A percentile compares a stretch with the other conserved stretches of the same genome.
These are phyloP conservation scores for Potentilla sterilis DNA, from an alignment of 306 rosid species.

Conservation along the genomic window DNA sequence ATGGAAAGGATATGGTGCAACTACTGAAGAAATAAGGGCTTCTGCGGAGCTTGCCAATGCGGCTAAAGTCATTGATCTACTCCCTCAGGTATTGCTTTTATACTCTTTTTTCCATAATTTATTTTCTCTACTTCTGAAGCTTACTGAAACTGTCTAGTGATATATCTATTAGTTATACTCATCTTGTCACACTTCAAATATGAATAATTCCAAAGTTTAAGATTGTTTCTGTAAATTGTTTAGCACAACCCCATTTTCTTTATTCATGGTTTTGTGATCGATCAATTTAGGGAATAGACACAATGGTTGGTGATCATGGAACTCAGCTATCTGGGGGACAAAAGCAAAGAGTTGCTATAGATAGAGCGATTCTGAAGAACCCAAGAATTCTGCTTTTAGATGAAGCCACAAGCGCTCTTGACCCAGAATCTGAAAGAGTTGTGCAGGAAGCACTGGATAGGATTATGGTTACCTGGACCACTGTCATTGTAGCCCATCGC, in stretches of 20 bases:
- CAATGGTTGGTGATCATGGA: constrained; percentile 77
- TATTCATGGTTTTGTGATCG: not conserved
- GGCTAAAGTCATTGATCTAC: constrained; percentile 59
- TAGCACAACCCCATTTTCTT: not conserved
- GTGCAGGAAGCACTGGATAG: constrained; percentile 53
- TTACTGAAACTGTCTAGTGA: no score
- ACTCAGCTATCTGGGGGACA: constrained; percentile 71
- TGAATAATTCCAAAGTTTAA: not conserved
- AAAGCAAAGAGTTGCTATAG: constrained; percentile 56
- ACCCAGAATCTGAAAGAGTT: constrained; percentile 46
- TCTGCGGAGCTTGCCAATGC: constrained; percentile 83
- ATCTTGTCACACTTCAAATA: no score
- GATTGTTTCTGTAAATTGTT: not conserved
- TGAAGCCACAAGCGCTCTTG: constrained; percentile 57
- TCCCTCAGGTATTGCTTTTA: constrained; percentile 48
- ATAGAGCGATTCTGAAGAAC: constrained; percentile 48
- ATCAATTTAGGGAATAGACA: constrained; percentile 26
- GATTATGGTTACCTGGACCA: constrained; percentile 43
- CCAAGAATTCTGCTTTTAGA: constrained; percentile 48
- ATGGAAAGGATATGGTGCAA: constrained; percentile 67
- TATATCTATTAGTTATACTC: no score
- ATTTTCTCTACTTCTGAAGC: not conserved
- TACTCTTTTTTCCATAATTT: not conserved
- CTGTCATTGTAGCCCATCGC: constrained; percentile 50
- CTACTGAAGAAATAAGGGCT: constrained; percentile 58